A percentile compares a stretch with the other conserved stretches of the same genome.
phyloP scores from a whole-genome alignment of 805 yeast species.

The Teunomyces atbi region DNA sequence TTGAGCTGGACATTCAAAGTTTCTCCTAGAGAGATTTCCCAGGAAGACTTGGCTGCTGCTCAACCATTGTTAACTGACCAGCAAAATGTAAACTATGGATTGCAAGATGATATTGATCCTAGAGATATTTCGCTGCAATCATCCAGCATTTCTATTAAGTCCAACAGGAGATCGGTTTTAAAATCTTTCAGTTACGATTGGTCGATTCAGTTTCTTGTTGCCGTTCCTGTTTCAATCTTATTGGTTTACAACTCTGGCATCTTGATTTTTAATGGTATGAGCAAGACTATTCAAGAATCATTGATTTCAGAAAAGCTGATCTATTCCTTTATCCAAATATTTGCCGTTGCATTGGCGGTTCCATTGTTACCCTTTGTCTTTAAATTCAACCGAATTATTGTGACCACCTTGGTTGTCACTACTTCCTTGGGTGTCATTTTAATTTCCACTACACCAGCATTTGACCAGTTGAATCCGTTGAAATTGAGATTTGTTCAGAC shows the following conservation, averaged over 20 bases:
- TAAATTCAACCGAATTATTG: constrained; percentile 56
- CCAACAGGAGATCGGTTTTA: constrained; percentile 1
- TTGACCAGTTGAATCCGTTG: constrained; percentile 59
- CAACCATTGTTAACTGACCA: constrained; percentile 29
- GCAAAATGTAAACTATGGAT: constrained; percentile 9
- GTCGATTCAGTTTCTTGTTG: constrained; percentile 67
- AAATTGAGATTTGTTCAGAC: constrained; percentile 70
- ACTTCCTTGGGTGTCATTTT: constrained; percentile 24
- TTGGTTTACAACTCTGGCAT: constrained; percentile 55
- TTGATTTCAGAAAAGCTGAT: constrained; percentile 38
- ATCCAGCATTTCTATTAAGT: neutral
- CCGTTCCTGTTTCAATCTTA: constrained; percentile 64
- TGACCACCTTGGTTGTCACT: constrained; percentile 37
- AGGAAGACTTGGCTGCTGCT: constrained; percentile 19
- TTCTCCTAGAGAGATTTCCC: constrained; percentile 9
- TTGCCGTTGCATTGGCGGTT: constrained; percentile 32
- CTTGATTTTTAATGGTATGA: constrained; percentile 59
- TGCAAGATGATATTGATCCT: constrained; percentile 14
- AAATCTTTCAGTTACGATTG: constrained; percentile 70
- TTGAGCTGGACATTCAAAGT: constrained; percentile 41
- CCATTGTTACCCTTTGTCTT: constrained; percentile 70
- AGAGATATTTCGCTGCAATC: constrained; percentile 3
- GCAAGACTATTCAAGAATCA: constrained; percentile 73
- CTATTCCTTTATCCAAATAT: constrained; percentile 24
- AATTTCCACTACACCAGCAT: constrained; percentile 52